Conservation (phyloP, 345 rosid species). For the Kernera saxatilis region DNA sequence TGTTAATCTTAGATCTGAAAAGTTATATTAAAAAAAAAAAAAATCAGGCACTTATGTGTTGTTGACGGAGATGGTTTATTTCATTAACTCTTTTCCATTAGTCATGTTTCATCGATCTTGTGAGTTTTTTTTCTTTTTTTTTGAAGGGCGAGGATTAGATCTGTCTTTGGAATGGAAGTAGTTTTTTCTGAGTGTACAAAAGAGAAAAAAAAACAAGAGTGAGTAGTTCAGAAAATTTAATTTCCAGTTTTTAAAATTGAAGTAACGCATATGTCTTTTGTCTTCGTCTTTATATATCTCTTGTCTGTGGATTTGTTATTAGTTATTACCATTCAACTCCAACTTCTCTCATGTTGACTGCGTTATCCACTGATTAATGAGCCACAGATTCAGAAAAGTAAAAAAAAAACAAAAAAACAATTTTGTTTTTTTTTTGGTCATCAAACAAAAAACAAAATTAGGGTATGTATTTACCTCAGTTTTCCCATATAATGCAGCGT, state of each 20-base stretch:
- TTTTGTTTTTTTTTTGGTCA: too few relatives aligned
- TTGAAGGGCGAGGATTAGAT: slow-evolving; percentile 1
- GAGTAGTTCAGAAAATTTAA: slow-evolving; percentile 23
- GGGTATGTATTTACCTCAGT: too few relatives aligned
- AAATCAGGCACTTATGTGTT: slow-evolving; percentile 1
- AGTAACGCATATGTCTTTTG: slow-evolving; percentile 14
- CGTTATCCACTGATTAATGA: not conserved
- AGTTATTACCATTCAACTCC: not conserved
- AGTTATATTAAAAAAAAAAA: not conserved
- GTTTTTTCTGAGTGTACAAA: not conserved
- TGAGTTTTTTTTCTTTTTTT: not conserved
- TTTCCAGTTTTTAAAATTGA: not conserved
- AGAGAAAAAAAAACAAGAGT: not conserved
- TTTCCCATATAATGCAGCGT: not conserved
- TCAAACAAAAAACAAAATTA: too few relatives aligned
- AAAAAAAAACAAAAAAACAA: too few relatives aligned
- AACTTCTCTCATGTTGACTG: slow-evolving; percentile 2
- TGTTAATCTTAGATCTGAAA: slow-evolving; percentile 26
- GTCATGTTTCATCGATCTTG: slow-evolving; percentile 5
- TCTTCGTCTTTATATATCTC: not conserved
- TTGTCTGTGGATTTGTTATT: not conserved
- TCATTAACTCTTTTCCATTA: slow-evolving; percentile 8
- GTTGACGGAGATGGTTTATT: slow-evolving; percentile 15
- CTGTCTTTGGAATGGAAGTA: not conserved
- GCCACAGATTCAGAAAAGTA: not conserved